Percentiles rank a stretch among this genome's conserved stretches.
These are phyloP conservation scores for Papiliotrema flavescens DNA, from an alignment of 1,284 basidiomycete species.

Conservation along the genomic window DNA sequence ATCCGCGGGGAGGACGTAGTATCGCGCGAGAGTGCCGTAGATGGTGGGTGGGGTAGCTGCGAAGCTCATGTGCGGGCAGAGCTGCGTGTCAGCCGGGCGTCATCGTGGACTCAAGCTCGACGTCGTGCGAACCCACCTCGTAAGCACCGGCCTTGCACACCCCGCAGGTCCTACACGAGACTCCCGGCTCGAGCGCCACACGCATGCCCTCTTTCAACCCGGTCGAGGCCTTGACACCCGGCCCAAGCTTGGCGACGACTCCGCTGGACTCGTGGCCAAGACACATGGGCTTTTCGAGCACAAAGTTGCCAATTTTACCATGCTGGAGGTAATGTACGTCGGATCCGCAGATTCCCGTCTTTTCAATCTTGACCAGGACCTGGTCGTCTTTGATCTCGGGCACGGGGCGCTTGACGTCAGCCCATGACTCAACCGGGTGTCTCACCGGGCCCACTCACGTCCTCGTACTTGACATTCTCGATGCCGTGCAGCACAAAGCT, in stretches of 20 bases:
- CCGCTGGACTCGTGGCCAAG: constrained; percentile 45
- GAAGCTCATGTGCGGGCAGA: constrained; percentile 56
- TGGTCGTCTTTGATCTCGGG: constrained; percentile 71
- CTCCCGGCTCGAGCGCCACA: constrained; percentile 58
- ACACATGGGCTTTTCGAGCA: constrained; percentile 47
- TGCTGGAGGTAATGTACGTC: constrained; percentile 60
- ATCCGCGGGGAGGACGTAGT: constrained; percentile 38
- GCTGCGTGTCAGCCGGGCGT: constrained; percentile 33
- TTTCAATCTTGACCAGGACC: constrained; percentile 84
- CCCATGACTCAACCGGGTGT: neutral
- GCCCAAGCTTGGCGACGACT: constrained; percentile 38
- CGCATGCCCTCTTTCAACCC: constrained; percentile 48
- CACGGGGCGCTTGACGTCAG: constrained; percentile 59
- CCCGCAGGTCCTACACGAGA: constrained; percentile 48
- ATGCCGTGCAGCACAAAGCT: constrained; percentile 47
- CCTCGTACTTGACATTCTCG: constrained; percentile 43
- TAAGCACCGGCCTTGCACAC: constrained; percentile 65
- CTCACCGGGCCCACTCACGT: constrained; percentile 43
- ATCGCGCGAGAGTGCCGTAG: constrained; percentile 46
- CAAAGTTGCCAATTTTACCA: constrained; percentile 44
- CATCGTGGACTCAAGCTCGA: too few species aligned
- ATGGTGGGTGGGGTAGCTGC: constrained; percentile 45
- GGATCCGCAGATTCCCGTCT: constrained; percentile 90
- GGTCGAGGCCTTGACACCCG: constrained; percentile 22
- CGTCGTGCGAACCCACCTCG: constrained; percentile 71